Conservation (phyloP, 176 grass and related monocot genomes). For the Zoysia japonica region DNA sequence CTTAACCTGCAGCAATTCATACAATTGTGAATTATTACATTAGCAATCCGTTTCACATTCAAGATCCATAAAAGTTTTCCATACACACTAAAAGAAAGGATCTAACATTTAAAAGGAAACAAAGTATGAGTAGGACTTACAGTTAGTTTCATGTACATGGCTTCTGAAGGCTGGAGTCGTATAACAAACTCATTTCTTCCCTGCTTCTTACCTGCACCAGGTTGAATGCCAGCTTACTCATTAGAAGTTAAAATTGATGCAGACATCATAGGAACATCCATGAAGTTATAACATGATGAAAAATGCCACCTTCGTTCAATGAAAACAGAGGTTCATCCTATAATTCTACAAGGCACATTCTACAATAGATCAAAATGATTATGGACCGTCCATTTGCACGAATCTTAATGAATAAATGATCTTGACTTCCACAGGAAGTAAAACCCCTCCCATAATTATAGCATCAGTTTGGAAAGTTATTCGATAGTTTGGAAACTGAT, state of each 20-base stretch:
- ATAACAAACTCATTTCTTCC: constrained; percentile 99
- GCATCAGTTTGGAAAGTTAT: too few relatives aligned
- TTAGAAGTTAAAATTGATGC: constrained; percentile 25
- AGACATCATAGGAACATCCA: constrained; percentile 19
- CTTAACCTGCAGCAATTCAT: constrained; percentile 71
- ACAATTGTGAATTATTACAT: constrained; percentile 12
- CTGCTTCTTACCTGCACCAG: constrained; percentile 85
- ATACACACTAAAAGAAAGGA: neutral
- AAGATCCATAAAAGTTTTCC: neutral
- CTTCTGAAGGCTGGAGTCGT: constrained; percentile 91
- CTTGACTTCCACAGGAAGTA: too few relatives aligned
- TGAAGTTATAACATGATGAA: neutral
- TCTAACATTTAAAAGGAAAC: neutral
- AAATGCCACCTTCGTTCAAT: constrained; percentile 1
- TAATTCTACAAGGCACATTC: too few relatives aligned
- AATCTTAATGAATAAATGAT: too few relatives aligned
- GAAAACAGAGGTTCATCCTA: neutral
- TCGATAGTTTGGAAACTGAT: too few relatives aligned
- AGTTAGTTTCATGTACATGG: constrained; percentile 99
- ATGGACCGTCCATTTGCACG: too few relatives aligned
- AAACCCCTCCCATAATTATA: too few relatives aligned
- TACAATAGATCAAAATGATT: too few relatives aligned
- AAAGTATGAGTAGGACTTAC: constrained; percentile 54
- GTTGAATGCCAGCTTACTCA: constrained; percentile 20
- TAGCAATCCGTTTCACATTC: neutral